Evolutionary conservation across 1,139 yeast genomes (phyloP).

Genomic region (Suhomyces terraborum): DNA sequence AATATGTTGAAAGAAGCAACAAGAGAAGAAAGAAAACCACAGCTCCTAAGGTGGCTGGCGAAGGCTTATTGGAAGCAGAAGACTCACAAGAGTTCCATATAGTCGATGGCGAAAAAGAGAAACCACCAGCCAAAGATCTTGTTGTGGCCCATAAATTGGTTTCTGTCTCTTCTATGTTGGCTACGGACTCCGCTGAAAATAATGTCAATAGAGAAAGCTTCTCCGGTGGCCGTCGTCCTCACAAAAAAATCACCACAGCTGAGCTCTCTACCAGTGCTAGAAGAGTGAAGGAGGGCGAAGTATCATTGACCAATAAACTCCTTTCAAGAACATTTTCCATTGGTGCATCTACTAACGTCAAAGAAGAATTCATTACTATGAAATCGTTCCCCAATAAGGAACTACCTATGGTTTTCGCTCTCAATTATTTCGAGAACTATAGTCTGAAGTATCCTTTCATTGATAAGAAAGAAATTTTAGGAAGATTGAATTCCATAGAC

Average conservation of each 20-base stretch:
- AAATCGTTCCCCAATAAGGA: slow-evolving; percentile 30
- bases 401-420: slow-evolving; percentile 35
- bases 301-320: slow-evolving; percentile 13
- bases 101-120: neutral
- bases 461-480: slow-evolving; percentile 24
- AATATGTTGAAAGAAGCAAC: slow-evolving; percentile 36
- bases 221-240: slow-evolving; percentile 6
- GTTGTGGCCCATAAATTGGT: slow-evolving; percentile 17
- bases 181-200: slow-evolving; percentile 12
- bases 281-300: slow-evolving; percentile 11
- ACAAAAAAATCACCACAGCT: slow-evolving; percentile 14
- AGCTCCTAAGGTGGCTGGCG: slow-evolving; percentile 8
- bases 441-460: slow-evolving; percentile 41
- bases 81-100: slow-evolving; percentile 10
- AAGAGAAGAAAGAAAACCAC: slow-evolving; percentile 25
- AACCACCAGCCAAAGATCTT: neutral
- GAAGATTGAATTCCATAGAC: slow-evolving; percentile 28
- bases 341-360: slow-evolving; percentile 20
- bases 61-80: slow-evolving; percentile 8
- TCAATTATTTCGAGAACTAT: slow-evolving; percentile 42
- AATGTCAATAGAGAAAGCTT: neutral
- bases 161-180: slow-evolving; percentile 18
- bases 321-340: slow-evolving; percentile 10
- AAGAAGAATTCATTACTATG: slow-evolving; percentile 43
- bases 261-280: slow-evolving; percentile 13